Evolutionary conservation across 1,284 basidiomycete genomes (phyloP).

Genomic region (Ceratobasidium sp.): DNA sequence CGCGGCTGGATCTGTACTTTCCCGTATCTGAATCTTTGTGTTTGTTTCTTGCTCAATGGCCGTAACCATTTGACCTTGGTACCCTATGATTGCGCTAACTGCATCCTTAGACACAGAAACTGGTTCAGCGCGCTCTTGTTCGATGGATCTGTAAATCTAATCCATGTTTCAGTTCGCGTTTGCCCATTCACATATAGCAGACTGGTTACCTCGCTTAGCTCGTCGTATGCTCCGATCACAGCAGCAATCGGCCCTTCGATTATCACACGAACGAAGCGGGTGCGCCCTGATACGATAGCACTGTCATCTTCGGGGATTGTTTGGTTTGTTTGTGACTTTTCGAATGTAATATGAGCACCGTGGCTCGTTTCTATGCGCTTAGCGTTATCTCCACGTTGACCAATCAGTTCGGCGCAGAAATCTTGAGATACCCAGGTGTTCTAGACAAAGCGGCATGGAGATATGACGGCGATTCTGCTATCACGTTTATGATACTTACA

Average conservation of each 20-base stretch:
- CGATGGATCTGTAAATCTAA: not conserved
- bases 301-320: not conserved
- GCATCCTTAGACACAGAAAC: constrained; percentile 1
- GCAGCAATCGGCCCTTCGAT: not conserved
- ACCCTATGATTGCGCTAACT: not conserved
- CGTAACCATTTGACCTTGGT: not conserved
- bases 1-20: not conserved
- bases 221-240: not conserved
- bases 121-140: not conserved
- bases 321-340: not conserved
- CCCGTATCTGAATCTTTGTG: not conserved
- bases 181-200: too few relatives aligned
- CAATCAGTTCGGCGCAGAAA: not conserved
- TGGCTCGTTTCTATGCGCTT: not conserved
- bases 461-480: not conserved
- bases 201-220: not conserved
- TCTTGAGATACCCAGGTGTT: not conserved
- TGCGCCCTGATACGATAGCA: not conserved
- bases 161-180: not conserved
- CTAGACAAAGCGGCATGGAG: not conserved
- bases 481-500: not conserved
- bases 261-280: not conserved
- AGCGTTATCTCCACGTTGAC: not conserved
- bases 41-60: not conserved
- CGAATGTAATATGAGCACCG: not conserved